phyloP scores from a whole-genome alignment of 768 basidiomycete species.

The Multifurca ochricompacta region DNA sequence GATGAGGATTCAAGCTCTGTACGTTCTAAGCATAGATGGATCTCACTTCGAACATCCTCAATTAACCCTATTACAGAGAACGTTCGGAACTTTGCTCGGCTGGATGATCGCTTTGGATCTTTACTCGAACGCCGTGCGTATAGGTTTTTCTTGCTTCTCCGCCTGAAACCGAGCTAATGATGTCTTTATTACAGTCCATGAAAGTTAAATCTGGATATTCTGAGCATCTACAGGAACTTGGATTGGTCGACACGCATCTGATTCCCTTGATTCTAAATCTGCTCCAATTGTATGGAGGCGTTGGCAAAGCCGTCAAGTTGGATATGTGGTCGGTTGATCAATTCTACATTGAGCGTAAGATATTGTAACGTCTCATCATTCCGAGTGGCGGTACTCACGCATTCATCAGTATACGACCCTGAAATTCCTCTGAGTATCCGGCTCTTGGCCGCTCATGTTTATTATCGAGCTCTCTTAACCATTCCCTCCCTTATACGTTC shows the following conservation, averaged over 20 bases:
- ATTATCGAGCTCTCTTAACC: constrained; percentile 76
- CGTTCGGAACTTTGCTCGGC: constrained; percentile 65
- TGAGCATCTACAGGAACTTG: constrained; percentile 69
- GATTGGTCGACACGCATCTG: constrained; percentile 55
- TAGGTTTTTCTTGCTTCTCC: neutral
- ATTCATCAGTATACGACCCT: constrained; percentile 48
- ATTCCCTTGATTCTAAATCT: constrained; percentile 65
- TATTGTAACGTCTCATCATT: neutral
- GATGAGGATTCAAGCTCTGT: constrained; percentile 32
- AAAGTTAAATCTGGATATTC: constrained; percentile 81
- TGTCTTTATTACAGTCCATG: constrained; percentile 51
- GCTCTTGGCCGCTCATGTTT: constrained; percentile 78
- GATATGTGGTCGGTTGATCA: constrained; percentile 81
- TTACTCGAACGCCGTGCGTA: constrained; percentile 73
- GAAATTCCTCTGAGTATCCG: constrained; percentile 44
- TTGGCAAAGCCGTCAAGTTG: constrained; percentile 66
- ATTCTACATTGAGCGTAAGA: constrained; percentile 65
- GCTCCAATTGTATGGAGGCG: constrained; percentile 59
- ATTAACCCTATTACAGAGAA: constrained; percentile 27
- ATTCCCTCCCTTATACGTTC: constrained; percentile 79
- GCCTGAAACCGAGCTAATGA: too few relatives aligned
- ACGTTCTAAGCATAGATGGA: neutral
- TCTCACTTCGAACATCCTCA: neutral
- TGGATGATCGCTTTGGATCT: constrained; percentile 90
- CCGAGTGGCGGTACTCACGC: neutral